Base-by-base conservation (phyloP, 805 yeast genomes). In the Cyberlindnera xishuangbannaensis region DNA sequence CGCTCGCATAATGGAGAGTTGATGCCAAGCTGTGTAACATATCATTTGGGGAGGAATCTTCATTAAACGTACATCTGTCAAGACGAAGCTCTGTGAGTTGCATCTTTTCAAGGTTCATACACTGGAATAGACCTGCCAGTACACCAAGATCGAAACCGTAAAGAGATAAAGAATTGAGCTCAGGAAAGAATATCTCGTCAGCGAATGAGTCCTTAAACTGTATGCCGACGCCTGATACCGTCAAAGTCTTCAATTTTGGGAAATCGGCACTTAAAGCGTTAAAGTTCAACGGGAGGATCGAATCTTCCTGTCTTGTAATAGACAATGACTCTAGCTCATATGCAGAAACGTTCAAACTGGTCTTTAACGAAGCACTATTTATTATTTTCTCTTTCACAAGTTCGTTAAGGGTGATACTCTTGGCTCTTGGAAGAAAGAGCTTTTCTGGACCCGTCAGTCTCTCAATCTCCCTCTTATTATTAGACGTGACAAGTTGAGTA, bases 211-310 rank as follows among this genome's bases (percentile, higher is more conserved):
- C 31, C 18, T 8, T 18, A 24, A 12, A 19, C 12, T n/a, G 6
- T 5, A 18, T 23, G 5, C 27, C 31, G 15, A 19, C n/a, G 4
- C 27, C 28, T 5, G 36, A 27, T 6, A 33, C n/a, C 4, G 36
- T 28, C n/a, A 33, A n/a, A 7, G 36, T 19, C 16, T 23, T 21
- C 23, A 33, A 15, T 4, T 27, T 22, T 8, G 36, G 36, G 25
- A 33, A 33, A 15, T 33, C 31, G 8, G 17, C 15, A 4, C 21
- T 24, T 13, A 33, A 7, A 6, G 21, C 7, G 19, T 33, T 33
- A 24, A 33, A 12, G 17, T 33, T 31, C n/a, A 27, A 7, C 5
- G 21, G 15, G 5, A 33, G 6, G 3, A 12, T 23, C 8, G 36
- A 33, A 5, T 14, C 9, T 14, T 22, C 8, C 6, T 13, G 17